These are phyloP conservation scores for Chlorociboria aeruginascens DNA, from an alignment of 495 filamentous ascomycete genomes.

Conservation along the genomic window DNA sequence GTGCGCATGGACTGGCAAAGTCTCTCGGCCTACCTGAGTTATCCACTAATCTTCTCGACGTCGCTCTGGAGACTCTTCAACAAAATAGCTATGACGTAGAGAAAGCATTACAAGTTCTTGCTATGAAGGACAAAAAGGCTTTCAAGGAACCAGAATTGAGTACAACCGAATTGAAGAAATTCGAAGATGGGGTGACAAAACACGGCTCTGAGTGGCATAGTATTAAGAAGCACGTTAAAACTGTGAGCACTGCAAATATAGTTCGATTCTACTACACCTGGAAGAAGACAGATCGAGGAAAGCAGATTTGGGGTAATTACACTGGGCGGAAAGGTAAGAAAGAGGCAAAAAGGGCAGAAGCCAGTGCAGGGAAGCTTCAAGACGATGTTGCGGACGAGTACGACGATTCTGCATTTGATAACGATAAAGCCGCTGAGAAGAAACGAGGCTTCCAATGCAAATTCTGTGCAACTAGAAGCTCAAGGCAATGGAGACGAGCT, in stretches of 20 bases:
- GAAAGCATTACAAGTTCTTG: conserved; percentile 60
- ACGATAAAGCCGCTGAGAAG: conserved; percentile 63
- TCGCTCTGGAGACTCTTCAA: conserved; percentile 65
- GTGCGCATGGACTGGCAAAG: conserved; percentile 47
- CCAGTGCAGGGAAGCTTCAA: conserved; percentile 49
- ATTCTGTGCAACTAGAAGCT: conserved; percentile 69
- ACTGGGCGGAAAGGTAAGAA: conserved; percentile 81
- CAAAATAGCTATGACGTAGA: conserved; percentile 56
- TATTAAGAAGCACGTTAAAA: conserved; percentile 77
- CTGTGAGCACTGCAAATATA: conserved; percentile 61
- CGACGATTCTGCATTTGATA: conserved; percentile 95
- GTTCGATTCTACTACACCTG: conserved; percentile 94
- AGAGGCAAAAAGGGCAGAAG: conserved; percentile 55
- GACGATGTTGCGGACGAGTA: conserved; percentile 88
- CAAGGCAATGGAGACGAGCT: conserved; percentile 85
- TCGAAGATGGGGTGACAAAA: conserved; percentile 84
- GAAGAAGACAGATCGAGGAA: conserved; percentile 87
- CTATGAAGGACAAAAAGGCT: conserved; percentile 53
- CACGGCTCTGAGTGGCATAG: conserved; percentile 82
- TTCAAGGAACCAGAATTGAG: conserved; percentile 78
- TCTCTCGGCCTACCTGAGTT: conserved; percentile 52
- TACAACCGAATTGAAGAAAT: conserved; percentile 70
- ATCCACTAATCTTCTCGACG: conserved; percentile 82
- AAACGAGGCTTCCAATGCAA: conserved; percentile 90
- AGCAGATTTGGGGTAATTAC: conserved; percentile 80